Evolutionary conservation across 768 basidiomycete species (phyloP).

Genomic region (Dioszegia hungarica): DNA sequence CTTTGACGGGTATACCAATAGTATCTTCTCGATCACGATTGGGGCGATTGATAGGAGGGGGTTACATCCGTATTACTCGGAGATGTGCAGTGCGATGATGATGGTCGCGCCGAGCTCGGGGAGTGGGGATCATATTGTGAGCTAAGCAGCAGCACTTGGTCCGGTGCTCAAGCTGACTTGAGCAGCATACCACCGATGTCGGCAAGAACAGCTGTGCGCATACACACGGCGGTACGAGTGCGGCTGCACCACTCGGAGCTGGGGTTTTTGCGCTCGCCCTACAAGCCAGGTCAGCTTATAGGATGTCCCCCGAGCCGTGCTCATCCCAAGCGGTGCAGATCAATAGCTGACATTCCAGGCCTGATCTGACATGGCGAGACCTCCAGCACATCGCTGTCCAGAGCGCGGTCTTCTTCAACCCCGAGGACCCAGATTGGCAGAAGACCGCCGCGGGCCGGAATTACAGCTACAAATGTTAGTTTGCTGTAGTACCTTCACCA

Average conservation of each 20-base stretch:
- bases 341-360: slow-evolving; percentile 53
- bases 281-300: slow-evolving; percentile 64
- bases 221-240: slow-evolving; percentile 91
- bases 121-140: slow-evolving; percentile 83
- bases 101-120: slow-evolving; percentile 94
- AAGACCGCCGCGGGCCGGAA: slow-evolving; percentile 62
- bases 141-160: slow-evolving; percentile 42
- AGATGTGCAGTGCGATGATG: slow-evolving; percentile 96
- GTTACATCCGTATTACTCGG: slow-evolving; percentile 92
- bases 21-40: slow-evolving; percentile 92
- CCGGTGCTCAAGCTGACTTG: not conserved
- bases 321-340: too few species aligned
- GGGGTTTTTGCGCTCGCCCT: slow-evolving; percentile 89
- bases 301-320: too few species aligned
- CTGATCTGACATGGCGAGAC: slow-evolving; percentile 95
- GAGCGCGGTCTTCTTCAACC: slow-evolving; percentile 71
- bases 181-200: slow-evolving; percentile 86
- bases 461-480: slow-evolving; percentile 74
- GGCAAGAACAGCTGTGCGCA: slow-evolving; percentile 75
- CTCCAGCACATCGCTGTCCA: slow-evolving; percentile 82
- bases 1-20: slow-evolving; percentile 98
- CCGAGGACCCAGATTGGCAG: slow-evolving; percentile 92
- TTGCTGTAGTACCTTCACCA: not conserved
- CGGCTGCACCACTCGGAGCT: slow-evolving; percentile 92
- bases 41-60: slow-evolving; percentile 92